Evolutionary conservation across 192 early-diverging fungal genomes (phyloP).

Genomic region (Backusella mclennaniae): DNA sequence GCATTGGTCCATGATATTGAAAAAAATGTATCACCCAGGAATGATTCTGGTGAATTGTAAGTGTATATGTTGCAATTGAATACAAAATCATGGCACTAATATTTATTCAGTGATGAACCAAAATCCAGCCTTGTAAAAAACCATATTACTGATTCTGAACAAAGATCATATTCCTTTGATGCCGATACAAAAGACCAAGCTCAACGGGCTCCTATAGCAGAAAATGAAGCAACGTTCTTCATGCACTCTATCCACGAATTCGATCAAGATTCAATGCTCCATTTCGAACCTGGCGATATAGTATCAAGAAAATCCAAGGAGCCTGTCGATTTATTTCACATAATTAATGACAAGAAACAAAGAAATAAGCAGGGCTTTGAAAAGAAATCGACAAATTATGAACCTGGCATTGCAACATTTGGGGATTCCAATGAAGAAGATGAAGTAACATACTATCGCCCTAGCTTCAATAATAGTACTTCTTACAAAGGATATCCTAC

Average conservation of each 20-base stretch:
- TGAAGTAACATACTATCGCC: background rate
- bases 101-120: background rate
- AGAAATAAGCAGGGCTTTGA: background rate
- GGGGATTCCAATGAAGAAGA: background rate
- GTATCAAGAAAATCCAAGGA: background rate
- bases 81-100: background rate
- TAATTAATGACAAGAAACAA: background rate
- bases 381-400: background rate
- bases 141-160: background rate
- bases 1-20: background rate
- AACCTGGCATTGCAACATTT: background rate
- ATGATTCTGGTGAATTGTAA: background rate
- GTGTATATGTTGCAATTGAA: background rate
- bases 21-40: background rate
- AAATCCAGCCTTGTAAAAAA: background rate
- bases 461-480: background rate
- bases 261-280: background rate
- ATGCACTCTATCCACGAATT: background rate
- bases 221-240: background rate
- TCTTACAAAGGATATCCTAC: background rate
- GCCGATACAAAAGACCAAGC: background rate
- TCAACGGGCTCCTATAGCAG: background rate
- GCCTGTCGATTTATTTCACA: background rate
- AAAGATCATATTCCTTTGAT: background rate
- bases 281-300: background rate